Evolutionary conservation across 306 rosid genomes (phyloP).

Genomic region (Casuarina equisetifolia): DNA sequence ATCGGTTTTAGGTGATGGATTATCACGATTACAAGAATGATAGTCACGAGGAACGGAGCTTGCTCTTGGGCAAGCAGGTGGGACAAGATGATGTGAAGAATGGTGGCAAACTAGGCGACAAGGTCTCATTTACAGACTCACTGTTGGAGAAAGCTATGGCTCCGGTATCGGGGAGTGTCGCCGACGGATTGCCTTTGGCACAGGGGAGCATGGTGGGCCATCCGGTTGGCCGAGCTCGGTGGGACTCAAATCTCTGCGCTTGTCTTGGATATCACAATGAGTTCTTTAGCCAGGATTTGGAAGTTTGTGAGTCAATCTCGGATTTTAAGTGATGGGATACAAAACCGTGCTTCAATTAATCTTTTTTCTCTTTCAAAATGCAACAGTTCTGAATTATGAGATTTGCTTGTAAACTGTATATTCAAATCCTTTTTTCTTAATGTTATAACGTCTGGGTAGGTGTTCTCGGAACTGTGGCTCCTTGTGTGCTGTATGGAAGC

Average conservation of each 20-base stretch:
- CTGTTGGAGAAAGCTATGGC: constrained; percentile 17
- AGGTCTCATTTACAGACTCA: neutral
- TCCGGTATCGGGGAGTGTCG: constrained; percentile 32
- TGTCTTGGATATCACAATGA: constrained; percentile 87
- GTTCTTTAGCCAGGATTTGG: constrained; percentile 91
- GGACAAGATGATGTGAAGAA: constrained; percentile 27
- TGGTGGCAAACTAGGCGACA: constrained; percentile 7
- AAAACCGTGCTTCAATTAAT: neutral
- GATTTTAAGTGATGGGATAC: neutral
- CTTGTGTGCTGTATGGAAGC: constrained; percentile 91
- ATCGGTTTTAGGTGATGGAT: constrained; percentile 29
- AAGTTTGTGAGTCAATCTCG: constrained; percentile 74
- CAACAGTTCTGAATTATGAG: neutral
- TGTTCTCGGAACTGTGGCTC: constrained; percentile 92
- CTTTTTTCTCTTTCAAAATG: neutral
- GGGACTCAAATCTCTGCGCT: constrained; percentile 68
- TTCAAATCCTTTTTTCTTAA: constrained; percentile 15
- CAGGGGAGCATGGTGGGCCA: constrained; percentile 83
- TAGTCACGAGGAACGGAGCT: constrained; percentile 62
- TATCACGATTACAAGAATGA: constrained; percentile 16
- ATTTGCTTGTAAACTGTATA: neutral
- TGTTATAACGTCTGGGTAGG: constrained; percentile 44
- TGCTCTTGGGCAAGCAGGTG: constrained; percentile 54
- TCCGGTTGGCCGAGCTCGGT: constrained; percentile 66
- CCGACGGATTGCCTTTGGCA: constrained; percentile 62